Evolutionary conservation across 208 protist genomes (phyloP).

Genomic region (Trypanosoma melophagium): DNA sequence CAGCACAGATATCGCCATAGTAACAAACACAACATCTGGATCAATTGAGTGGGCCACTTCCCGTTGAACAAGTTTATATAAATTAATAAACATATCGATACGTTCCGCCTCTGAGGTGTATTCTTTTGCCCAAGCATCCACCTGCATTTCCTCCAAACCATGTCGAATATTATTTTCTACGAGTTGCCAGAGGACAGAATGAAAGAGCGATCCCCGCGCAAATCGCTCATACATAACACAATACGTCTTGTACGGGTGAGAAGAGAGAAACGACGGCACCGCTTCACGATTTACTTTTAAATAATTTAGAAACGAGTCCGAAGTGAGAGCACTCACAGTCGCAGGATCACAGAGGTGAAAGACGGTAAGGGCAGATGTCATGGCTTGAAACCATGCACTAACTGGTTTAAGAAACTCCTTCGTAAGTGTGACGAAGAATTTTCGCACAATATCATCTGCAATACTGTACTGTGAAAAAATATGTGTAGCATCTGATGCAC

Average conservation of each 20-base stretch:
- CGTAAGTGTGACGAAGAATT: constrained; percentile 87
- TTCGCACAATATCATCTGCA: constrained; percentile 76
- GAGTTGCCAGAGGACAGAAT: constrained; percentile 50
- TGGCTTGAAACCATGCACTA: constrained; percentile 54
- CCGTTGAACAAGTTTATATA: constrained; percentile 58
- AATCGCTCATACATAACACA: constrained; percentile 82
- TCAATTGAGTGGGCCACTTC: constrained; percentile 62
- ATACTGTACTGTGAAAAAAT: constrained; percentile 67
- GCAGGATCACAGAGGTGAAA: constrained; percentile 74
- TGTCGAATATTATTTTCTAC: constrained; percentile 54
- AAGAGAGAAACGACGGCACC: constrained; percentile 56
- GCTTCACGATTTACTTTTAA: constrained; percentile 56
- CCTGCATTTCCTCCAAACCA: constrained; percentile 49
- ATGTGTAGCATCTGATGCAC: constrained; percentile 18
- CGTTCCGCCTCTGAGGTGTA: constrained; percentile 59
- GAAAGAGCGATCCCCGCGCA: constrained; percentile 65
- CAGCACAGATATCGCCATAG: constrained; percentile 62
- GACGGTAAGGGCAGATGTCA: constrained; percentile 35
- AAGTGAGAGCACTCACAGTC: constrained; percentile 38
- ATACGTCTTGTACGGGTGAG: constrained; percentile 73
- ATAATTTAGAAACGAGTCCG: constrained; percentile 68
- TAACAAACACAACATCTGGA: constrained; percentile 78
- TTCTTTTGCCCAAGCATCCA: constrained; percentile 48
- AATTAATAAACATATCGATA: constrained; percentile 71
- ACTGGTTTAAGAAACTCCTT: constrained; percentile 81